Conservation (phyloP, 1,284 basidiomycete species). For the Cryptococcus floricola region DNA sequence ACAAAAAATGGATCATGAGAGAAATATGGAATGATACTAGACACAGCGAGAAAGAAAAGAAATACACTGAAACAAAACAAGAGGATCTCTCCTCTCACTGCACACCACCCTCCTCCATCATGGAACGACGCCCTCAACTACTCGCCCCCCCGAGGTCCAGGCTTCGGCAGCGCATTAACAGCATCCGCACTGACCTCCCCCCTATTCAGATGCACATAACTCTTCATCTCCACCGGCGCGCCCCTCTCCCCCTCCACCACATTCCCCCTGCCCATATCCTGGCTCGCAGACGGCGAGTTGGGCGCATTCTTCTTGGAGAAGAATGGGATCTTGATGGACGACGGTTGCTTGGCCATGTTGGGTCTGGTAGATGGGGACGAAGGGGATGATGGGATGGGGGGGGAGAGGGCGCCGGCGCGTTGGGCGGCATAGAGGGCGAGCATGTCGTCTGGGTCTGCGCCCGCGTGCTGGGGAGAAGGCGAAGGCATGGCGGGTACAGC, state of each 20-base stretch:
- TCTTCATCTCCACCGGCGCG: constrained; percentile 25
- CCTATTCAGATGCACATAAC: constrained; percentile 36
- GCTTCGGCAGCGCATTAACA: constrained; percentile 33
- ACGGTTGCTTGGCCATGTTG: constrained; percentile 19
- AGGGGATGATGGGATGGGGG: constrained; percentile 6
- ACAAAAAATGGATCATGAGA: no score
- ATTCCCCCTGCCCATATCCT: constrained; percentile 11
- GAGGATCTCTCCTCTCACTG: no score
- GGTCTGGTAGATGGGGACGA: constrained; percentile 4
- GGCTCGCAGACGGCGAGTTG: constrained; percentile 5
- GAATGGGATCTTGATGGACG: constrained; percentile 18
- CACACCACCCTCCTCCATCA: not conserved
- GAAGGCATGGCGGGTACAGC: constrained; percentile 20
- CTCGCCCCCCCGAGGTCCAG: constrained; percentile 19
- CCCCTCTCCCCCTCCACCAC: not conserved
- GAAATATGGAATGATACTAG: no score
- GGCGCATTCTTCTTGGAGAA: constrained; percentile 23
- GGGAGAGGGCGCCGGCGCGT: constrained; percentile 15
- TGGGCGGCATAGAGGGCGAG: constrained; percentile 49
- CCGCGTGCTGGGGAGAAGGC: not conserved
- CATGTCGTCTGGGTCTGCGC: constrained; percentile 45
- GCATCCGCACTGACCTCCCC: constrained; percentile 31
- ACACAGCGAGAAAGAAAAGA: no score
- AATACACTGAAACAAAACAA: not conserved
- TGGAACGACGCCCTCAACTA: not conserved